Conservation (phyloP, 2,329 filamentous ascomycete genomes). For the Gaeumannomyces sp. region DNA sequence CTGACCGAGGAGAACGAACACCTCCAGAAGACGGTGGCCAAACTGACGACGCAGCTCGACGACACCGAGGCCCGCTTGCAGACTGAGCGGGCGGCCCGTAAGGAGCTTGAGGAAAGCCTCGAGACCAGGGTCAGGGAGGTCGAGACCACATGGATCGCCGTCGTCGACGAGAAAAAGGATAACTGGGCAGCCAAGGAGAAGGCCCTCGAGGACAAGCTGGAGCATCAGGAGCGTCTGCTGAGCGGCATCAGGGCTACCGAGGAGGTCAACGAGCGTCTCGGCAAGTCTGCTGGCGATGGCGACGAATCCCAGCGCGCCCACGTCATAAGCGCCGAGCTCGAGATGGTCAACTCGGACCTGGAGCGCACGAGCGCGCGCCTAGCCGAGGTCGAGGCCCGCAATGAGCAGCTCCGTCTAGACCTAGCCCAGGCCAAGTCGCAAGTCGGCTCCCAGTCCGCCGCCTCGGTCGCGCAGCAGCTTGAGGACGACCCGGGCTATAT, state of each 20-base stretch:
- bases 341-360: slow-evolving; percentile 86
- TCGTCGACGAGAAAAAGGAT: slow-evolving; percentile 86
- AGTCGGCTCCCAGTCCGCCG: slow-evolving; percentile 18
- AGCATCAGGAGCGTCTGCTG: slow-evolving; percentile 85
- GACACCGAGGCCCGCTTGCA: slow-evolving; percentile 76
- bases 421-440: slow-evolving; percentile 77
- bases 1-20: slow-evolving; percentile 83
- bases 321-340: slow-evolving; percentile 82
- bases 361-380: slow-evolving; percentile 82
- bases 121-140: slow-evolving; percentile 83
- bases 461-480: slow-evolving; percentile 57
- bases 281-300: slow-evolving; percentile 47
- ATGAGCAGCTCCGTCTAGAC: slow-evolving; percentile 87
- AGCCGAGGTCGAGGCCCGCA: slow-evolving; percentile 86
- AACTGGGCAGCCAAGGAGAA: slow-evolving; percentile 95
- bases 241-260: slow-evolving; percentile 97
- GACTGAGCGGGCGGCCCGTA: slow-evolving; percentile 65
- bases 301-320: slow-evolving; percentile 53
- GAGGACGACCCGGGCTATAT: slow-evolving; percentile 90
- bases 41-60: slow-evolving; percentile 74
- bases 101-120: slow-evolving; percentile 68
- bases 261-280: slow-evolving; percentile 88
- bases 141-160: slow-evolving; percentile 82
- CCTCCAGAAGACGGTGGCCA: slow-evolving; percentile 70
- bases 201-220: slow-evolving; percentile 83